These are phyloP conservation scores for Misopates orontium DNA, from an alignment of 257 asterid species.

Conservation along the genomic window DNA sequence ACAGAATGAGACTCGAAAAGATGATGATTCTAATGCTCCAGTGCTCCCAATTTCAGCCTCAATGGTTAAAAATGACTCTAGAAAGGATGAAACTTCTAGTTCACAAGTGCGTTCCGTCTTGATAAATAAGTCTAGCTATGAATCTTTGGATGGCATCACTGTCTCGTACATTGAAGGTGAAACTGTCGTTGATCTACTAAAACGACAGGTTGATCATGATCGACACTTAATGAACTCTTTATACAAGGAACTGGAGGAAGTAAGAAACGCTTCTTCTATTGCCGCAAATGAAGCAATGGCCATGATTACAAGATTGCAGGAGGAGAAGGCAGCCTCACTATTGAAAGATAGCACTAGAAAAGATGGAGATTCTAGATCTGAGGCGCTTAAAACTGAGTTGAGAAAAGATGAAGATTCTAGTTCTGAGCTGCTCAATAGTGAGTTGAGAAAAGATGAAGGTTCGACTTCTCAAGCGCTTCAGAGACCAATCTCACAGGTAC, in stretches of 20 bases:
- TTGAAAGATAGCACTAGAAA: constrained; percentile 25
- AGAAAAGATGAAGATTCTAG: constrained; percentile 21
- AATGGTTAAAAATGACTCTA: too few relatives aligned
- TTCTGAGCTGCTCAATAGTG: too few relatives aligned
- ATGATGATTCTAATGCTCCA: too few relatives aligned
- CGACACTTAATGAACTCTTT: constrained; percentile 45
- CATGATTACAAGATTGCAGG: constrained; percentile 92
- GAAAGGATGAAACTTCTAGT: constrained; percentile 18
- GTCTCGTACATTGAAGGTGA: constrained; percentile 59
- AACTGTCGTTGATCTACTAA: constrained; percentile 45
- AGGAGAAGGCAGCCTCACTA: constrained; percentile 75
- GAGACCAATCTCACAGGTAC: too few relatives aligned
- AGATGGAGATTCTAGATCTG: constrained; percentile 11
- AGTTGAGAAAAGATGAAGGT: too few relatives aligned
- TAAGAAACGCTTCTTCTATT: constrained; percentile 76
- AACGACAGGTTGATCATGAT: constrained; percentile 58
- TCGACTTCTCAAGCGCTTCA: too few relatives aligned
- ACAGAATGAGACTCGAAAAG: too few relatives aligned
- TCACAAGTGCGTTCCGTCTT: constrained; percentile 32
- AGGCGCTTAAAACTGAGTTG: background rate
- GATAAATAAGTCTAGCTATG: constrained; percentile 38
- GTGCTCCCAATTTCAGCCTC: too few relatives aligned
- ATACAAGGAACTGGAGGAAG: constrained; percentile 82
- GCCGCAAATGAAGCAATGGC: constrained; percentile 91
- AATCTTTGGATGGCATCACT: constrained; percentile 39